Conservation (phyloP, 805 yeast species). For the Candida nemodendra region DNA sequence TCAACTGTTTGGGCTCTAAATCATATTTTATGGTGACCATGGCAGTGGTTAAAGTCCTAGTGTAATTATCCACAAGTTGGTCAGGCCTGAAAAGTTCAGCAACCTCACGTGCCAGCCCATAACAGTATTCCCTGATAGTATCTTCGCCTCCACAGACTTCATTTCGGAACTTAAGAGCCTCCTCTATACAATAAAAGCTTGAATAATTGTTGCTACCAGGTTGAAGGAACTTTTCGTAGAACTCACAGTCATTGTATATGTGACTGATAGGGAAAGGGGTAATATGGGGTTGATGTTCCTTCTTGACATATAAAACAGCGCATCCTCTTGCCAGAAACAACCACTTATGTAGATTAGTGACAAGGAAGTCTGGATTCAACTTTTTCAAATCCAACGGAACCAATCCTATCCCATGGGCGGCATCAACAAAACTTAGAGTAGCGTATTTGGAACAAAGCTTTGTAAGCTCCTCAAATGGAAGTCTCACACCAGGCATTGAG, state of each 20-base stretch:
- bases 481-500: conserved; percentile 60
- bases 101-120: conserved; percentile 43
- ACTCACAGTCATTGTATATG: conserved; percentile 38
- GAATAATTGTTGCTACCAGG: conserved; percentile 52
- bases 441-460: conserved; percentile 43
- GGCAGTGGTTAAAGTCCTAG: conserved; percentile 36
- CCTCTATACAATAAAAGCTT: conserved; percentile 39
- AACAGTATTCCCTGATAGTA: conserved; percentile 47
- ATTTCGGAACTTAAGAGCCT: conserved; percentile 53
- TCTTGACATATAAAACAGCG: conserved; percentile 57
- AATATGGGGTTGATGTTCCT: conserved; percentile 45
- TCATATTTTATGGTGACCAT: conserved; percentile 47
- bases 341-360: conserved; percentile 73
- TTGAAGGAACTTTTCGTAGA: conserved; percentile 47
- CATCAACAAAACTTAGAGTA: conserved; percentile 62
- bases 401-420: conserved; percentile 68
- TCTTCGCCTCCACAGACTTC: conserved; percentile 62
- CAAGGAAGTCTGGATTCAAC: conserved; percentile 57
- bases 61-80: conserved; percentile 35
- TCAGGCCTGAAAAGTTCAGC: conserved; percentile 42
- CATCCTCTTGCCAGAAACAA: conserved; percentile 54
- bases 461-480: conserved; percentile 55
- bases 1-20: conserved; percentile 6
- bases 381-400: conserved; percentile 41
- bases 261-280: conserved; percentile 62